Conservation (phyloP, 2,329 filamentous ascomycete species). For the Xylogone sp. region DNA sequence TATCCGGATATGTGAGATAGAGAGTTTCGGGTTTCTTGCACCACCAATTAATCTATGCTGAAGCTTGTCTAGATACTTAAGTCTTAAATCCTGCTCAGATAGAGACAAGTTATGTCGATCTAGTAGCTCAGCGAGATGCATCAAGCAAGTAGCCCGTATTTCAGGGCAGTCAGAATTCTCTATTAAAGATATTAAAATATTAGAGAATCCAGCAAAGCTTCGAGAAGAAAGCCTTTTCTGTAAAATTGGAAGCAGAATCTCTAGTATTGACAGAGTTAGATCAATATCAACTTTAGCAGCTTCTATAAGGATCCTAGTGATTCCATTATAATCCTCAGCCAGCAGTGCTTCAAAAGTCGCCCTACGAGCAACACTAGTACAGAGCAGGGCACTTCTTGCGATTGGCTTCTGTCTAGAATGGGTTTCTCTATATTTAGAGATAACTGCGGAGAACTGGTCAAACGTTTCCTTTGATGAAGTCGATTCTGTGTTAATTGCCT, state of each 20-base stretch:
- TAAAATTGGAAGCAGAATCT: neutral
- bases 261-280: neutral
- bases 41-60: neutral
- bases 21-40: constrained; percentile 30
- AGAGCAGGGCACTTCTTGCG: neutral
- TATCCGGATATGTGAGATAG: constrained; percentile 44
- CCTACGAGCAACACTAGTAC: neutral
- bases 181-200: neutral
- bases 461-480: neutral
- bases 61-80: constrained; percentile 2
- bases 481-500: neutral
- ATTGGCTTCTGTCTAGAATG: neutral
- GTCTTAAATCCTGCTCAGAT: neutral
- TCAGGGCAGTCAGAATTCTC: constrained; percentile 28
- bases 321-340: neutral
- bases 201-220: neutral
- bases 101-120: neutral
- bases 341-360: neutral
- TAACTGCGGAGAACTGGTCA: neutral
- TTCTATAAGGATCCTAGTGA: neutral
- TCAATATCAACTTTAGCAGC: constrained; percentile 13
- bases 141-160: constrained; percentile 42
- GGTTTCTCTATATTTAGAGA: neutral
- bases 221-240: neutral
- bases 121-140: constrained; percentile 37